Evolutionary conservation across 192 early-diverging fungal species (phyloP).

Genomic region (Coemansia nantahalensis): DNA sequence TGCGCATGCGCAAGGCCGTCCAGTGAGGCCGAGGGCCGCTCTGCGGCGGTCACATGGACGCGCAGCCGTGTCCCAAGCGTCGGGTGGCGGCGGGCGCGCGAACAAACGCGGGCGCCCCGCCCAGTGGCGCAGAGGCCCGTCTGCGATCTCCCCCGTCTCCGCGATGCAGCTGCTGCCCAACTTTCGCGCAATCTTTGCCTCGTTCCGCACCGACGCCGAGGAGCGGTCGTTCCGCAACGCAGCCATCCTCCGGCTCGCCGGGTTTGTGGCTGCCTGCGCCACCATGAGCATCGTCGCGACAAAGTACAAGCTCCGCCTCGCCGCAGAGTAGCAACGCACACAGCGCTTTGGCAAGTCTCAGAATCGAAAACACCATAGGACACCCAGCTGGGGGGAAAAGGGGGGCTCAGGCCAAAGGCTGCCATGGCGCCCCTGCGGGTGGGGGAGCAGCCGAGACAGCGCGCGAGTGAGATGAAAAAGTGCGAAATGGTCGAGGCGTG

Average conservation of each 20-base stretch:
- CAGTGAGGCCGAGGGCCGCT: neutral
- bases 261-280: conserved; percentile 49
- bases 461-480: neutral
- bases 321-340: too few species aligned
- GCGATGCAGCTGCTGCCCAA: conserved; percentile 50
- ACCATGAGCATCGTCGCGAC: conserved; percentile 45
- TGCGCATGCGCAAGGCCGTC: conserved; percentile 34
- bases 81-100: too few species aligned
- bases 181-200: conserved; percentile 55
- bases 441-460: too few species aligned
- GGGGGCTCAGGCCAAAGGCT: too few species aligned
- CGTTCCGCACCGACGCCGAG: conserved; percentile 52
- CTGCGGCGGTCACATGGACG: too few species aligned
- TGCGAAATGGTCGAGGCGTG: neutral
- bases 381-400: neutral
- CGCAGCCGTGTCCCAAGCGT: too few species aligned
- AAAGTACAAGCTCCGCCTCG: conserved; percentile 19
- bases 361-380: neutral
- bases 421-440: too few species aligned
- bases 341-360: too few species aligned
- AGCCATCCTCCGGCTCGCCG: conserved; percentile 45
- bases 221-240: conserved; percentile 46
- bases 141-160: neutral
- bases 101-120: too few species aligned
- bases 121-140: neutral